These are phyloP conservation scores for Phialophora tarda DNA, from an alignment of 2,329 filamentous ascomycete species.

Conservation along the genomic window DNA sequence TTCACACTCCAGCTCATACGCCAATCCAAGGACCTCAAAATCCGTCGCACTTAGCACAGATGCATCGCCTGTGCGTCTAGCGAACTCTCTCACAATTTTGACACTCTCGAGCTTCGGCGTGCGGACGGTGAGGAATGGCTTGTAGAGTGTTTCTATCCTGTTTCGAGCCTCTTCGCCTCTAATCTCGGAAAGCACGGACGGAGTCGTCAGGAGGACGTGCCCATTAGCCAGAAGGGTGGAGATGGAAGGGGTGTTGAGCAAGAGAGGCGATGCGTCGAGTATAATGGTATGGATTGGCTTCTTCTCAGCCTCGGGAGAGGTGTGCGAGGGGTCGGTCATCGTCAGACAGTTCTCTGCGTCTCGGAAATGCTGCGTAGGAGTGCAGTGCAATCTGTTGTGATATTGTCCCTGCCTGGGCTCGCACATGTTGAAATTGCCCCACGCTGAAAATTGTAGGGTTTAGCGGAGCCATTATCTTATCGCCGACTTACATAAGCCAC, in stretches of 20 bases:
- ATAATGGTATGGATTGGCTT: slow-evolving; percentile 84
- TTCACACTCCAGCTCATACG: slow-evolving; percentile 94
- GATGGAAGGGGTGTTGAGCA: slow-evolving; percentile 87
- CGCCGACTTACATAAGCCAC: background rate
- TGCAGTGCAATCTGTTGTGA: background rate
- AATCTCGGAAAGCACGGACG: slow-evolving; percentile 85
- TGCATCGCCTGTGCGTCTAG: slow-evolving; percentile 85
- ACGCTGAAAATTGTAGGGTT: background rate
- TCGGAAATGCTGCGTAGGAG: background rate
- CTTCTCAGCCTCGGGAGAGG: slow-evolving; percentile 28
- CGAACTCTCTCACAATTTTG: slow-evolving; percentile 80
- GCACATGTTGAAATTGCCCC: background rate
- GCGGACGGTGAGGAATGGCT: slow-evolving; percentile 82
- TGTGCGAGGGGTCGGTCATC: slow-evolving; percentile 8
- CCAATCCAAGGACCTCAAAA: slow-evolving; percentile 84
- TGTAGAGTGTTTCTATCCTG: slow-evolving; percentile 80
- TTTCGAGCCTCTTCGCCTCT: slow-evolving; percentile 79
- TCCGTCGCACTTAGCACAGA: slow-evolving; percentile 87
- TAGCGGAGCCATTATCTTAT: background rate
- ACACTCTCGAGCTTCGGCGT: slow-evolving; percentile 77
- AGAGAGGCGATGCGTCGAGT: slow-evolving; percentile 88
- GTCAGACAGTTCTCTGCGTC: background rate
- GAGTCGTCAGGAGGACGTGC: slow-evolving; percentile 79
- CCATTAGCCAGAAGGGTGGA: slow-evolving; percentile 80
- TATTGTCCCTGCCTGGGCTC: background rate